Evolutionary conservation across 176 grass and related monocot species (phyloP).

Genomic region (Tillandsia leiboldiana): DNA sequence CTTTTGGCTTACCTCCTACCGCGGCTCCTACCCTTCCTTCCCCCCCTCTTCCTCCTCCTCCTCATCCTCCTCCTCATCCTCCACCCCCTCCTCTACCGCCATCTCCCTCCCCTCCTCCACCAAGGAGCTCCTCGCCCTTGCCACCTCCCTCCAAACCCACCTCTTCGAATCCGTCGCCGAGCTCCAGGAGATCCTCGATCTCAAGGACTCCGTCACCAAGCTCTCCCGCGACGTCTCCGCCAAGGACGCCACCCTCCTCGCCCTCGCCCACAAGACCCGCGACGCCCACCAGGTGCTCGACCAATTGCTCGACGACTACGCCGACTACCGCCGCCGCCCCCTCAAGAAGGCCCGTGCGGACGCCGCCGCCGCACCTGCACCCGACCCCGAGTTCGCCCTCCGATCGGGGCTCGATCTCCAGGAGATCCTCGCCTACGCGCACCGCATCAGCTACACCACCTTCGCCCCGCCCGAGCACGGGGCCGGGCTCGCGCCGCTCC

Average conservation of each 20-base stretch:
- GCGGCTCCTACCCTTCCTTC: constrained; percentile 64
- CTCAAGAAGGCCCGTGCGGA: constrained; percentile 43
- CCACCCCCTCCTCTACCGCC: neutral
- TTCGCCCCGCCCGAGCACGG: constrained; percentile 95
- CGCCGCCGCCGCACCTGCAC: neutral
- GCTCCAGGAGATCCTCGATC: constrained; percentile 79
- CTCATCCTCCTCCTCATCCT: constrained; percentile 13
- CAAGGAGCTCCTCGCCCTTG: constrained; percentile 58
- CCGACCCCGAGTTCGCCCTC: constrained; percentile 35
- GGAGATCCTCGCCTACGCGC: constrained; percentile 67
- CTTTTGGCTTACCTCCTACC: constrained; percentile 66
- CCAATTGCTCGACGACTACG: constrained; percentile 84
- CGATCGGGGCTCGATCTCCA: constrained; percentile 68
- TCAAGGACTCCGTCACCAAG: constrained; percentile 54
- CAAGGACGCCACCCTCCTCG: constrained; percentile 58
- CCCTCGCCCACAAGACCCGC: constrained; percentile 76
- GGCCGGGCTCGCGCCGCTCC: constrained; percentile 63
- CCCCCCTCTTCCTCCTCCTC: constrained; percentile 34
- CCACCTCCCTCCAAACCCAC: constrained; percentile 78
- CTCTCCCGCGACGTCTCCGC: constrained; percentile 46
- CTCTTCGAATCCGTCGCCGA: constrained; percentile 79
- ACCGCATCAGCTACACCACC: constrained; percentile 86
- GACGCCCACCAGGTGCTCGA: constrained; percentile 94
- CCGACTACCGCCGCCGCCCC: constrained; percentile 54
- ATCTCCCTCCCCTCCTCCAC: constrained; percentile 30